Percentiles rank a stretch among this genome's conserved stretches.
phyloP scores from a whole-genome alignment of 2,329 filamentous ascomycete species.

The Fusarium buharicum region DNA sequence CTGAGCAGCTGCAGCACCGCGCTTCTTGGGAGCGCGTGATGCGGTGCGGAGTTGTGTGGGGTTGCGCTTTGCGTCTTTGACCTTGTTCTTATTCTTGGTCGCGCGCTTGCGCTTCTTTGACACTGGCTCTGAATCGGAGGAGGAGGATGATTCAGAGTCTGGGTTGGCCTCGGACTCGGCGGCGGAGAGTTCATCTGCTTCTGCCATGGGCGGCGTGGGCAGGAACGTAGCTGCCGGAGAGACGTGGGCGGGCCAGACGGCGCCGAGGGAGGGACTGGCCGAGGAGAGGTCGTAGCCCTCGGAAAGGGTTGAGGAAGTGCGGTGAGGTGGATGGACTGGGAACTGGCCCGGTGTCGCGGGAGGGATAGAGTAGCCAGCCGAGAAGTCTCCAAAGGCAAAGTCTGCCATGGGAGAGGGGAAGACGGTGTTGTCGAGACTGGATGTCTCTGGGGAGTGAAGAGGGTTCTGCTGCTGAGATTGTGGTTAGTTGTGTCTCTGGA shows the following conservation, averaged over 20 bases:
- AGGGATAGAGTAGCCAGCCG: conserved; percentile 31
- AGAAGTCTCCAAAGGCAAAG: conserved; percentile 41
- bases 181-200: conserved; percentile 41
- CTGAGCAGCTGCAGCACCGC: conserved; percentile 25
- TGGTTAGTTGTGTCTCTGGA: conserved; percentile 3
- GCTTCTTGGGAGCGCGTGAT: conserved; percentile 43
- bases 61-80: conserved; percentile 27
- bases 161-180: conserved; percentile 31
- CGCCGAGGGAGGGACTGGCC: conserved; percentile 26
- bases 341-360: conserved; percentile 37
- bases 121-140: conserved; percentile 7
- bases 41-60: conserved; percentile 43
- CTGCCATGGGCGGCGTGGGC: conserved; percentile 42
- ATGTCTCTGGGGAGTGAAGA: conserved; percentile 40
- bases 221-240: conserved; percentile 39
- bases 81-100: conserved; percentile 5
- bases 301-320: conserved; percentile 32
- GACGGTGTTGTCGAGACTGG: conserved; percentile 41
- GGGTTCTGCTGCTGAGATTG: conserved; percentile 24
- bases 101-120: conserved; percentile 36
- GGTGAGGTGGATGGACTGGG: conserved; percentile 26
- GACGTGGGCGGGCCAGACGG: conserved; percentile 41
- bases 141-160: conserved; percentile 1
- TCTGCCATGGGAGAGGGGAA: conserved; percentile 41
- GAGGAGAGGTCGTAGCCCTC: conserved; percentile 37